A percentile compares a stretch with the other conserved stretches of the same genome.
These are phyloP conservation scores for Kwoniella dendrophila DNA, from an alignment of 768 basidiomycete genomes.

Conservation along the genomic window DNA sequence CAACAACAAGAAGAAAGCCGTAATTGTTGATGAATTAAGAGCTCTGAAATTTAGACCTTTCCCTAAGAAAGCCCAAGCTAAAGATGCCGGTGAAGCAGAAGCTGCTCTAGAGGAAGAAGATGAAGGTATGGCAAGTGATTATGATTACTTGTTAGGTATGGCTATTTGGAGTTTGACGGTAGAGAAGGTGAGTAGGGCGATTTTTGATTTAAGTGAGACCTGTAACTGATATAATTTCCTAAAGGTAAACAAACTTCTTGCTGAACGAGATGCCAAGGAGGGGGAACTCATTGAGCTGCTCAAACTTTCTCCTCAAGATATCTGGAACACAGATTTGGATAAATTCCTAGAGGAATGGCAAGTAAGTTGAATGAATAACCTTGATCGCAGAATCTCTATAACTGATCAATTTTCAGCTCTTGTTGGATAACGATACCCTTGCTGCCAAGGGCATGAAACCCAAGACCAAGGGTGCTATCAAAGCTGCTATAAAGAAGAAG, in stretches of 20 bases:
- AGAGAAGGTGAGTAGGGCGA: slow-evolving; percentile 81
- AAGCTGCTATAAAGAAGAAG: slow-evolving; percentile 59
- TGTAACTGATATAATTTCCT: too few relatives aligned
- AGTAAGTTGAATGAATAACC: slow-evolving; percentile 59
- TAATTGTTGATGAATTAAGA: slow-evolving; percentile 80
- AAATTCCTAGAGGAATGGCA: slow-evolving; percentile 80
- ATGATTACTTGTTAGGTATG: slow-evolving; percentile 93
- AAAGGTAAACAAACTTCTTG: slow-evolving; percentile 79
- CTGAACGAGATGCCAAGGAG: slow-evolving; percentile 81
- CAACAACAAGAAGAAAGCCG: slow-evolving; percentile 82
- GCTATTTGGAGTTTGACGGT: slow-evolving; percentile 90
- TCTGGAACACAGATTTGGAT: slow-evolving; percentile 91
- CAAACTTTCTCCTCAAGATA: slow-evolving; percentile 72
- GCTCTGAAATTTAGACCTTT: slow-evolving; percentile 85
- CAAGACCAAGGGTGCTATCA: slow-evolving; percentile 59
- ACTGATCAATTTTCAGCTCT: slow-evolving; percentile 27
- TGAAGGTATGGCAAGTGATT: slow-evolving; percentile 64
- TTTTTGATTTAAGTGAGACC: too few relatives aligned
- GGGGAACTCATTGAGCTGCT: slow-evolving; percentile 75
- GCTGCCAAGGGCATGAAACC: slow-evolving; percentile 63
- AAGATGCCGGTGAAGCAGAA: slow-evolving; percentile 68
- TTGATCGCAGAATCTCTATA: not conserved
- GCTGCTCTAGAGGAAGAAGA: slow-evolving; percentile 64
- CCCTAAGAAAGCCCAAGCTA: slow-evolving; percentile 73
- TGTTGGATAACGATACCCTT: slow-evolving; percentile 57